Evolutionary conservation across 495 filamentous ascomycete species (phyloP), one percentile per base, ranked within the genome.

Genomic region (Xylaria intraflava): DNA sequence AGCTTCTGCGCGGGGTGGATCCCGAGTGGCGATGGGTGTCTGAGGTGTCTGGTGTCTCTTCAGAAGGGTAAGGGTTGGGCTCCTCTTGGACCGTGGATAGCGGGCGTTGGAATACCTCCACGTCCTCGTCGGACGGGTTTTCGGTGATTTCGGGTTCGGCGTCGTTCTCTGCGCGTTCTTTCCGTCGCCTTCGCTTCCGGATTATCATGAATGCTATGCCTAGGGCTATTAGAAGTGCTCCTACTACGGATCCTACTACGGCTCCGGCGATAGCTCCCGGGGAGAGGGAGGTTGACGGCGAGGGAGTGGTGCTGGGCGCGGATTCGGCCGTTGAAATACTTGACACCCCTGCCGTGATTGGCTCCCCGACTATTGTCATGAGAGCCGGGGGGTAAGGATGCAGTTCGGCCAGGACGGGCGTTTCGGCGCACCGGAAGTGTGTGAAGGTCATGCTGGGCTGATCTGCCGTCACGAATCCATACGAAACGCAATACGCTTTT

Each of bases 81-180:
- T 59, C 50, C 9, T 66, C 63, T n/a, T 33, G 53, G 46, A 60
- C 55, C 8, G 46, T 51, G 27, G 58, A 64, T 23, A 64, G 61
- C 0, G 64, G 56, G 0, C 61, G 53, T 10, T 19, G 45, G 9
- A 23, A 10, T 19, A 16, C 17, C 10, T 4, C 14, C 6, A 0
- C 39, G 33, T 19, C 12, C 20, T 16, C 8, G 41, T 29, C 10
- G 14, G 50, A 36, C n/a, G 11, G 2, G 17, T 2, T 3, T 16
- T 20, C n/a, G 12, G 22, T 2, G 14, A n/a, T 20, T 3, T 11
- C 36, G 0, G 6, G 2, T 35, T 23, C 23, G 17, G 12, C 23
- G 14, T 17, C 19, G 19, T 16, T 44, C 19, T 6, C 11, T 41
- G n/a, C 11, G 6, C n/a, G 51, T n/a, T 35, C 23, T 33, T n/a